Percentiles rank a stretch among this genome's conserved stretches.
Conservation (phyloP, 1,284 basidiomycete species). For the Mycocalia duriaeana region DNA sequence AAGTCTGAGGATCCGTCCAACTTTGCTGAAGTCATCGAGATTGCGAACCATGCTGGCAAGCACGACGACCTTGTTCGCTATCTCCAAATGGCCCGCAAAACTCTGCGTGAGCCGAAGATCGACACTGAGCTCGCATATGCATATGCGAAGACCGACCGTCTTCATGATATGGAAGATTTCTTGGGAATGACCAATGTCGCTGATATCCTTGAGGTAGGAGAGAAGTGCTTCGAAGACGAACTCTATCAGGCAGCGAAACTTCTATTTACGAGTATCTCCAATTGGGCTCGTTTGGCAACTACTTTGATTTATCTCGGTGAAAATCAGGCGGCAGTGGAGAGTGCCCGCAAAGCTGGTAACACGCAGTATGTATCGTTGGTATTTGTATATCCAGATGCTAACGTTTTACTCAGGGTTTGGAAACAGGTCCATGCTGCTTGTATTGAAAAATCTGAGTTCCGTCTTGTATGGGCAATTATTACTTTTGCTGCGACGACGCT, state of each 20-base stretch:
- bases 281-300: slow-evolving; percentile 97
- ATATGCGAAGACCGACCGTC: slow-evolving; percentile 93
- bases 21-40: slow-evolving; percentile 96
- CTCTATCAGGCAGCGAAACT: slow-evolving; percentile 96
- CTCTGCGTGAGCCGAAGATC: slow-evolving; percentile 94
- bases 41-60: slow-evolving; percentile 93
- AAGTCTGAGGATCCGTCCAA: slow-evolving; percentile 97
- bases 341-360: slow-evolving; percentile 97
- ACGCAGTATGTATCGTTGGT: slow-evolving; percentile 69
- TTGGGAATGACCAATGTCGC: slow-evolving; percentile 98
- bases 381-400: too few relatives aligned
- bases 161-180: slow-evolving; percentile 99
- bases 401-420: slow-evolving; percentile 74
- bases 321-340: slow-evolving; percentile 97
- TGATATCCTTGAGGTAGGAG: slow-evolving; percentile 92
- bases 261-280: slow-evolving; percentile 94
- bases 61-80: slow-evolving; percentile 97
- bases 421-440: slow-evolving; percentile 99
- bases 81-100: slow-evolving; percentile 99
- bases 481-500: background rate
- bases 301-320: slow-evolving; percentile 98
- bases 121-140: slow-evolving; percentile 97
- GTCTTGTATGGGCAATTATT: slow-evolving; percentile 48
- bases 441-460: slow-evolving; percentile 96
- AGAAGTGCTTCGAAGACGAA: slow-evolving; percentile 99